phyloP scores from a whole-genome alignment of 2,329 filamentous ascomycete genomes.

The Penicillium hordei region DNA sequence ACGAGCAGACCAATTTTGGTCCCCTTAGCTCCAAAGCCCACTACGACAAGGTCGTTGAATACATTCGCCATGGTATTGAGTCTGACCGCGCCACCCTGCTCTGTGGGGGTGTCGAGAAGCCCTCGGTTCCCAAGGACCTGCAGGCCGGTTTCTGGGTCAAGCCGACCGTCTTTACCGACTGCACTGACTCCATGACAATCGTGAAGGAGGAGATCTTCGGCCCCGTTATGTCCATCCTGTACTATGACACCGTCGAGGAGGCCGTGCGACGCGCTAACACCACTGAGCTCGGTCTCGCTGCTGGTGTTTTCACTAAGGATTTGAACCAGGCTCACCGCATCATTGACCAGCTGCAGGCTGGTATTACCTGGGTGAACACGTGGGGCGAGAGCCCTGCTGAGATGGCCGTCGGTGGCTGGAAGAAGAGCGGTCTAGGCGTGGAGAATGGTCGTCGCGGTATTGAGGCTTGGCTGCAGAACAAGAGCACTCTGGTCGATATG shows the following conservation, averaged over 20 bases:
- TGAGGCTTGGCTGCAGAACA: conserved; percentile 79
- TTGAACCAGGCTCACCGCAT: conserved; percentile 72
- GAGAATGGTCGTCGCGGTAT: conserved; percentile 81
- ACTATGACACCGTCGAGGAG: conserved; percentile 69
- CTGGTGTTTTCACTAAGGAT: conserved; percentile 77
- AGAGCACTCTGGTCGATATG: conserved; percentile 85
- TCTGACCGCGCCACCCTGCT: conserved; percentile 72
- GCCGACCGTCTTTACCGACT: conserved; percentile 83
- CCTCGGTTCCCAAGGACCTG: conserved; percentile 54
- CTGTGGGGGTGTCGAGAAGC: conserved; percentile 65
- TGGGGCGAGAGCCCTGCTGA: conserved; percentile 92
- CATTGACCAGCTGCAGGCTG: conserved; percentile 70
- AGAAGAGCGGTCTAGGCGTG: conserved; percentile 81
- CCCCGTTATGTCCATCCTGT: conserved; percentile 77
- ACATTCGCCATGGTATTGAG: conserved; percentile 73
- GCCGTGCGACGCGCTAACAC: conserved; percentile 71
- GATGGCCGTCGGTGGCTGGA: conserved; percentile 92
- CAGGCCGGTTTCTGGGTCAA: conserved; percentile 75
- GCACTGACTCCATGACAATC: conserved; percentile 78
- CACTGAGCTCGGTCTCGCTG: conserved; percentile 75
- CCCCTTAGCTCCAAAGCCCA: conserved; percentile 75
- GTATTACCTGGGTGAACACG: conserved; percentile 89
- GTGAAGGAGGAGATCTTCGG: conserved; percentile 84
- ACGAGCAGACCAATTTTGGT: conserved; percentile 75
- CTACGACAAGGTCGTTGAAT: conserved; percentile 72